Evolutionary conservation across 768 basidiomycete species (phyloP), one percentile per base, ranked within the genome.

Genomic region (Amanita pallidorosea): DNA sequence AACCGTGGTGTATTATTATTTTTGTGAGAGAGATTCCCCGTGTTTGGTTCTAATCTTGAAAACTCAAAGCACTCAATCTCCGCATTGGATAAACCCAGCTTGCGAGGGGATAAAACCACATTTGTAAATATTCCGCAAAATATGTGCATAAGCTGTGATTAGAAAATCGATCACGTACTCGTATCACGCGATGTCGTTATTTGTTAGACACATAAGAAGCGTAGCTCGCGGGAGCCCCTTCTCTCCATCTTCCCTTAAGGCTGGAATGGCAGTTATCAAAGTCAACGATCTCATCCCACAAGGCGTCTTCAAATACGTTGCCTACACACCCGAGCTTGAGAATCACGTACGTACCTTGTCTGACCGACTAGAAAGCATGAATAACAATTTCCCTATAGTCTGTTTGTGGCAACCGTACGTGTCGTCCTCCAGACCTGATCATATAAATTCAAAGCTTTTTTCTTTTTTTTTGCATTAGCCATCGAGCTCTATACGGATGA

Each of bases 391-490:
- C n/a, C n/a, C n/a, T n/a, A n/a, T n/a, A n/a, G 82, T 59, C 73
- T 49, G 79, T 70, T 12, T 88, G 85, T 58, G 86, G 85, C 54
- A 56, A 72, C 38, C 77, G 85, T 87, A 62, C 60, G 85, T 68
- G 22, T 29, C n/a, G 38, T 1, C 29, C 2, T 18, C 27, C 49
- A 33, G 12, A 33, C 17, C 20, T 23, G 22, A 43, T 43, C 20
- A 35, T 15, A 5, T 7, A 9, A 12, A 20, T 23, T 17, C 11
- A 37, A 12, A 2, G 48, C 51, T 49, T 22, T 33, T 47, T 33
- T 33, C 5, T 13, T 29, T 9, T 29, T 29, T 33, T 33, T 33
- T 5, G 12, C 5, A 13, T 27, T 60, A 85, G 84, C 80, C 34
- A 63, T 66, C 41, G 68, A 68, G 36, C 66, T 87, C 55, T 67